Base-by-base conservation (phyloP, 192 early-diverging fungal species). In the Entophlyctis helioformis region DNA sequence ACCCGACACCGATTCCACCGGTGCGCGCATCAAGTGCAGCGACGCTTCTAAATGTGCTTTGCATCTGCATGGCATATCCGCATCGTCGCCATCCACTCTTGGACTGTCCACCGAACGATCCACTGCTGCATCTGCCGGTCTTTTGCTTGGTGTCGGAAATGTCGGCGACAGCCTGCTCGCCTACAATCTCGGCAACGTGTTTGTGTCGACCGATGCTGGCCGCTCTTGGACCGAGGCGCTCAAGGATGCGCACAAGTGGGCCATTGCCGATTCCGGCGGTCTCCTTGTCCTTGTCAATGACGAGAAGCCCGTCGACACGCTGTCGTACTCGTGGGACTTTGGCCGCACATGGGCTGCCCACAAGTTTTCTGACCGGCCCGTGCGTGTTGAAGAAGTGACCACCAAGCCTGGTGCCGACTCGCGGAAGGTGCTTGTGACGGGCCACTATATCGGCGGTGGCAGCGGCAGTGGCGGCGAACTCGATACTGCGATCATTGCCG, bases 241-340 rank as follows among this genome's bases (percentile, higher is more conserved):
- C 29, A 71, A 73, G 16, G 73, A 77, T 5, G 73, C 74, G 13
- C 67, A 76, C 43, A 62, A 79, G 36, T 88, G 87, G 61, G 90
- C 82, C 38, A 85, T 96, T 63, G 91, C 83, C 27, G 89, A 96
- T 49, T 82, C 89, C 50, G 96, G 96, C 20, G 78, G 80, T 1
- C 46, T 96, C 12, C 48, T 96, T 19, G 78, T 87, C 20, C 39
- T 94, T 12, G 68, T 84, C 0, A 76, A 82, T 44, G 84, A 92
- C 32, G 69, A 82, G 26, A 60, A 48, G 2, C 82, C 86, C 0
- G 86, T 85, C 1, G 69, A 84, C 45, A 47, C 11, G 16, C 16
- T 64, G 2, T 25, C 39, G 41, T 68, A 86, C 58, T 85, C 88
- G 18, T 82, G 69, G 60, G 78, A 96, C 54, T 80, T 80, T 55